Percentiles rank a stretch among this genome's conserved stretches.
Evolutionary conservation across 1,139 yeast species (phyloP).

Genomic region (Candida tetrigidarum): DNA sequence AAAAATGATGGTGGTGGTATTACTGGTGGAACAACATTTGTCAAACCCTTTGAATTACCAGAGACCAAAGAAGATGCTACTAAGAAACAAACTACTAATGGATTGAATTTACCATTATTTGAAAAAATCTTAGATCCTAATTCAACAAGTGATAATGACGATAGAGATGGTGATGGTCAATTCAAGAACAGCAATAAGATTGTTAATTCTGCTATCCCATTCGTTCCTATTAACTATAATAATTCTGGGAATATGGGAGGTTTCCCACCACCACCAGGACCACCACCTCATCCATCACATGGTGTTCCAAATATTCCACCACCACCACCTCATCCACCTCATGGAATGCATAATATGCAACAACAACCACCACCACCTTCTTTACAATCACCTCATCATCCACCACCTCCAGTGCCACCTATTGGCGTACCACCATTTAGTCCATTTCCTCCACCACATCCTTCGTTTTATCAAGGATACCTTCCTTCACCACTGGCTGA

Average conservation of each 20-base stretch:
- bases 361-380: no score
- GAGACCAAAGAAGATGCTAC: slow-evolving; percentile 25
- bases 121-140: slow-evolving; percentile 7
- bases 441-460: slow-evolving; percentile 11
- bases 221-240: slow-evolving; percentile 5
- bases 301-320: slow-evolving; percentile 28
- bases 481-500: slow-evolving; percentile 15
- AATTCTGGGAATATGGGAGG: not conserved
- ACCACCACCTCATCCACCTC: slow-evolving; percentile 13
- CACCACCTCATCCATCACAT: slow-evolving; percentile 21
- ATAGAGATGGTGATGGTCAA: no score
- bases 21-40: slow-evolving; percentile 19
- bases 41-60: slow-evolving; percentile 42
- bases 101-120: slow-evolving; percentile 14
- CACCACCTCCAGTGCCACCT: slow-evolving; percentile 8
- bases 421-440: slow-evolving; percentile 8
- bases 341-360: slow-evolving; percentile 4
- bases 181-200: no score
- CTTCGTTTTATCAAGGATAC: slow-evolving; percentile 8
- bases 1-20: slow-evolving; percentile 13
- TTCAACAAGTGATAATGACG: not conserved
- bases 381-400: no score
- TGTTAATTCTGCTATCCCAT: slow-evolving; percentile 1
- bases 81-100: slow-evolving; percentile 12
- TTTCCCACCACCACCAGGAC: slow-evolving; percentile 4